These are phyloP conservation scores for Plantago major DNA, from an alignment of 257 asterid species.

Conservation along the genomic window DNA sequence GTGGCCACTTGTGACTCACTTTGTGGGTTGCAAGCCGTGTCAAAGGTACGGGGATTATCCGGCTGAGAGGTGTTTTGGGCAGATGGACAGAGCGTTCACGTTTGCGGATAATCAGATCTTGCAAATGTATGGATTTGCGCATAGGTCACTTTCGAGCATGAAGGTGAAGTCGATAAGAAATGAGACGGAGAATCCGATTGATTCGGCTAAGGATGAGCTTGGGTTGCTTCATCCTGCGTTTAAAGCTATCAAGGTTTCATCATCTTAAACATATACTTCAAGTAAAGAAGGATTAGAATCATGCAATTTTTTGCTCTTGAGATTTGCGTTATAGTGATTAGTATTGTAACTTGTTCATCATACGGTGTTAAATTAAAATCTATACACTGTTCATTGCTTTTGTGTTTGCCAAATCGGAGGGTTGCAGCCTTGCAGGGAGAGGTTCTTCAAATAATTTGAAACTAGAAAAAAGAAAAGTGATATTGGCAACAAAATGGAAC, in stretches of 20 bases:
- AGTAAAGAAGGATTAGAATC: too few species aligned
- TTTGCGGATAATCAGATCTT: slow-evolving; percentile 58
- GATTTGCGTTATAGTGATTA: too few species aligned
- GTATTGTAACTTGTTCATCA: too few species aligned
- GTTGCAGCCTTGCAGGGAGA: too few species aligned
- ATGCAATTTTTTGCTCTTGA: too few species aligned
- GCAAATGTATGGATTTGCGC: slow-evolving; percentile 61
- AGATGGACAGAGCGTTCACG: slow-evolving; percentile 57
- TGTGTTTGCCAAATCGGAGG: too few species aligned
- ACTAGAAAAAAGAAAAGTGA: too few species aligned
- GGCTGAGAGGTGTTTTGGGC: slow-evolving; percentile 55
- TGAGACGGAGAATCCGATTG: slow-evolving; percentile 48
- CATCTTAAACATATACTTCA: too few species aligned
- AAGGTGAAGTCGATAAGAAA: slow-evolving; percentile 42
- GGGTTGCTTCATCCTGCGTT: slow-evolving; percentile 50
- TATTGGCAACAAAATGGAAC: too few species aligned
- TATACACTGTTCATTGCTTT: too few species aligned
- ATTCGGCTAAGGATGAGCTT: slow-evolving; percentile 33
- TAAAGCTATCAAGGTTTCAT: slow-evolving; percentile 38
- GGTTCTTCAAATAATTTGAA: too few species aligned
- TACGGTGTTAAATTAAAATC: too few species aligned
- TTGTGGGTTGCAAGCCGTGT: slow-evolving; percentile 72
- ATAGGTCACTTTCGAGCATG: slow-evolving; percentile 41
- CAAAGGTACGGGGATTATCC: slow-evolving; percentile 52
- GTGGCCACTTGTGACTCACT: slow-evolving; percentile 70